Conservation (phyloP, 441 rosid genomes). For the Theobroma grandiflorum region DNA sequence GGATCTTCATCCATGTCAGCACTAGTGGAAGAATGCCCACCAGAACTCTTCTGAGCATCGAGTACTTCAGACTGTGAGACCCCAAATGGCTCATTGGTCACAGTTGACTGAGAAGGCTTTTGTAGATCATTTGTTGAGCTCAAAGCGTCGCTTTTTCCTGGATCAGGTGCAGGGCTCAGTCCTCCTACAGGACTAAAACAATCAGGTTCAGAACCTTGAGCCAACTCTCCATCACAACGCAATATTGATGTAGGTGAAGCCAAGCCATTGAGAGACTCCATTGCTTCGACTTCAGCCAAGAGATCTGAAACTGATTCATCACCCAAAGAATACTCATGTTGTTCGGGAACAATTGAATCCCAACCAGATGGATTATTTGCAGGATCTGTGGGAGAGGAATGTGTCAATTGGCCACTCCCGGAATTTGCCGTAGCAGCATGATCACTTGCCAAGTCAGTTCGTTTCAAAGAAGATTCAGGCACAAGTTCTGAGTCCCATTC, state of each 20-base stretch:
- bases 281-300: constrained; percentile 97
- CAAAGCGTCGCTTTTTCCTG: constrained; percentile 74
- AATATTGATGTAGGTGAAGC: constrained; percentile 83
- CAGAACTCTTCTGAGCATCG: constrained; percentile 51
- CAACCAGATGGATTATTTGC: constrained; percentile 59
- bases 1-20: constrained; percentile 52
- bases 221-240: constrained; percentile 56
- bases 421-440: constrained; percentile 70
- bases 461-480: constrained; percentile 61
- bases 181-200: constrained; percentile 81
- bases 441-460: constrained; percentile 44
- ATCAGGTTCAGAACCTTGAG: constrained; percentile 65
- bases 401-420: constrained; percentile 58
- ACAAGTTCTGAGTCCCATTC: constrained; percentile 62
- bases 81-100: constrained; percentile 37
- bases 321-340: constrained; percentile 67
- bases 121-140: constrained; percentile 75
- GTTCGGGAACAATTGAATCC: constrained; percentile 70
- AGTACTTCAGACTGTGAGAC: constrained; percentile 42
- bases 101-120: constrained; percentile 57
- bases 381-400: constrained; percentile 49
- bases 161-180: constrained; percentile 68
- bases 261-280: constrained; percentile 83
- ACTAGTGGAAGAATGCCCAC: constrained; percentile 54
- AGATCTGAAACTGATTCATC: constrained; percentile 99